Evolutionary conservation across 768 basidiomycete genomes (phyloP).

Genomic region (Hebeloma cylindrosporum): DNA sequence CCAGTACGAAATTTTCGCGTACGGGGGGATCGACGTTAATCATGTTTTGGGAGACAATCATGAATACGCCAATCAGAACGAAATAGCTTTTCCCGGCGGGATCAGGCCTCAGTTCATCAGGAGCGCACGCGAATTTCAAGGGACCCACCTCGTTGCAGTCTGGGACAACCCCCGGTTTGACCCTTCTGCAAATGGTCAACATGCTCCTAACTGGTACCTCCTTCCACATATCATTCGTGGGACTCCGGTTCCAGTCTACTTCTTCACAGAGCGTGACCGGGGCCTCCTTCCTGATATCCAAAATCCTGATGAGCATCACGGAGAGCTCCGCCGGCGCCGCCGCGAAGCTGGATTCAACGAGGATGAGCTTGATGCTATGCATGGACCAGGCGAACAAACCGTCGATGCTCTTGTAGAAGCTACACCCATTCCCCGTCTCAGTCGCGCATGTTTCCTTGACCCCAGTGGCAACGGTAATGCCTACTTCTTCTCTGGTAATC

Average conservation of each 20-base stretch:
- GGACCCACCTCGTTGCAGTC: background rate
- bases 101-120: background rate
- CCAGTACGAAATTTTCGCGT: slow-evolving; percentile 3
- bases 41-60: background rate
- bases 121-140: background rate
- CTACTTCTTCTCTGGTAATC: slow-evolving; percentile 1
- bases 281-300: background rate
- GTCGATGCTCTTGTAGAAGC: background rate
- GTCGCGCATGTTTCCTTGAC: background rate
- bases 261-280: slow-evolving; percentile 1
- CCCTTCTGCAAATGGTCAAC: too few species aligned
- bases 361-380: background rate
- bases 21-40: slow-evolving; percentile 3
- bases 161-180: background rate
- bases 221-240: background rate
- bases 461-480: background rate
- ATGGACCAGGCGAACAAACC: background rate
- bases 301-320: background rate
- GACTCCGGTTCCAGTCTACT: background rate
- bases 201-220: too few species aligned
- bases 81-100: slow-evolving; percentile 1
- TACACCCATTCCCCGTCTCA: background rate
- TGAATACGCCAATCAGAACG: background rate
- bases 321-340: background rate
- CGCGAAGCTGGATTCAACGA: background rate